Evolutionary conservation across 2,329 filamentous ascomycete species (phyloP), one percentile per base, ranked within the genome.

Genomic region (Pseudogymnoascus sp.): DNA sequence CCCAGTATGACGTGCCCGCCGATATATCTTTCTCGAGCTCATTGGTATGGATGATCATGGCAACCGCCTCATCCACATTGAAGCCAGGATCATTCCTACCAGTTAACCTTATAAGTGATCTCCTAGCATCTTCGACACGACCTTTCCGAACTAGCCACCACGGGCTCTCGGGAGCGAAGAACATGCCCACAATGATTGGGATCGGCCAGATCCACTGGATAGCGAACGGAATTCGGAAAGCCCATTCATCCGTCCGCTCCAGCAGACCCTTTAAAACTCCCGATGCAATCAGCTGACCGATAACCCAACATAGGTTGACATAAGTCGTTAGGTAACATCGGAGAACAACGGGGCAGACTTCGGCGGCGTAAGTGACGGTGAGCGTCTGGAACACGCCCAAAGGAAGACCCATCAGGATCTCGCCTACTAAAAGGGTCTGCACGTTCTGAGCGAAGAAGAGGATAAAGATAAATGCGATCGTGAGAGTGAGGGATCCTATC

Each of bases 41-140:
- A 62, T 85, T 81, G 0, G 83, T 86, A 66, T 85, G 79, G 25
- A 79, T 73, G 68, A 87, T 86, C 68, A 81, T 79, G 2, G 80
- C 75, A 21, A 87, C 71, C 12, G 78, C 78, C 48, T 79, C 76
- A 31, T 78, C 72, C 2, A 79, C 73, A 62, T 83, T 74, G 36
- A 78, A 76, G 7, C 70, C 62, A 58, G 67, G 75, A 75, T 64
- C 78, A 71, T 58, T 72, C n/a, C n/a, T n/a, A 64, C 58, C 67
- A 5, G 71, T 72, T 12, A 73, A 62, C 18, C 71, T 67, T 15
- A 72, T 63, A 8, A 72, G 66, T 0, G 67, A 60, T 39, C 72
- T 73, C 67, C 79, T 80, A 18, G 79, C 79, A 33, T 80, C 76
- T n/a, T 77, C 73, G 0, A 75, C 72, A 9, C 74, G 73, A 2